phyloP scores from a whole-genome alignment of 106 monocot genomes.

The Gastrodia elata region DNA sequence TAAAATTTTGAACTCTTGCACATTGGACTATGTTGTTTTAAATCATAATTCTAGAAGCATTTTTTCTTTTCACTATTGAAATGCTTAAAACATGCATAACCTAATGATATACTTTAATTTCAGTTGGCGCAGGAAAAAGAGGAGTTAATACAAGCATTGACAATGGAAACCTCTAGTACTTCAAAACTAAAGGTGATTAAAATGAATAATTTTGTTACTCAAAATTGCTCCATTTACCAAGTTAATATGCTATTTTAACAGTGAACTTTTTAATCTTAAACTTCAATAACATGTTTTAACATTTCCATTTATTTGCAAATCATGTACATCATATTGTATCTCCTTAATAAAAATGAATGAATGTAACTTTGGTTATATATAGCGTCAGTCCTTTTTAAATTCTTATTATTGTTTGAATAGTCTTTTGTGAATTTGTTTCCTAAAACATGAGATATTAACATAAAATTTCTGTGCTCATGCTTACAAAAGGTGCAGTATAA shows the following conservation, averaged over 20 bases:
- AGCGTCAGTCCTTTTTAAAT: no score
- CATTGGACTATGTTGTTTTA: neutral
- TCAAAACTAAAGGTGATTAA: constrained; percentile 71
- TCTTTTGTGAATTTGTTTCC: no score
- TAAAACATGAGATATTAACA: no score
- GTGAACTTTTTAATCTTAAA: neutral
- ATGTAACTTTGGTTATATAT: neutral
- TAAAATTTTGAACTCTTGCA: no score
- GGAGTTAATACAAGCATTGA: constrained; percentile 50
- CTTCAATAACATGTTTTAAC: neutral
- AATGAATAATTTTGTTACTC: neutral
- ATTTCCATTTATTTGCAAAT: neutral
- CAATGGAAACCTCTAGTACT: constrained; percentile 54
- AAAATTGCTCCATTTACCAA: neutral
- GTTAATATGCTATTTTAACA: neutral
- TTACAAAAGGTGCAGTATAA: no score
- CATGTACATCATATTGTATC: neutral
- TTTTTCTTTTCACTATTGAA: neutral
- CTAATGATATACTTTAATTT: constrained; percentile 5
- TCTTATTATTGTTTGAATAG: no score
- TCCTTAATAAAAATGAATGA: neutral
- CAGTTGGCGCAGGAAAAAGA: constrained; percentile 82
- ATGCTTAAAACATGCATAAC: neutral
- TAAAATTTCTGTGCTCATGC: no score
- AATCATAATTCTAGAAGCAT: neutral